Base-by-base conservation (phyloP, 768 basidiomycete species). In the Podaxis sp. region DNA sequence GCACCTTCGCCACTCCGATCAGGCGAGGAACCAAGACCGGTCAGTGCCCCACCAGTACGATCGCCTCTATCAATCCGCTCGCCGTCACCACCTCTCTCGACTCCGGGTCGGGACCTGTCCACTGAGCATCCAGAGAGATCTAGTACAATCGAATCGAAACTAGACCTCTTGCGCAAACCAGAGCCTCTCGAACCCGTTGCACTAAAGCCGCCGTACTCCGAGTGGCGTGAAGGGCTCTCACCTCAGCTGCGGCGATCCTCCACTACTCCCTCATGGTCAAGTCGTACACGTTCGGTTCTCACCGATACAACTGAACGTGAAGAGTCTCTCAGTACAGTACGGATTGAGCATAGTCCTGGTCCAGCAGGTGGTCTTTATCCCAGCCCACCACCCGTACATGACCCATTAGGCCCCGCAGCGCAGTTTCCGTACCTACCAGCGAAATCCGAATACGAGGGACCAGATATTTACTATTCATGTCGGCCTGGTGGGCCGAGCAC, bases 401-500 rank as follows among this genome's bases (percentile, higher is more conserved):
- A 81, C 44, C 82, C 77, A 13, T 74, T 84, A 3, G 84, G 84
- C 0, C 85, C 89, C 2, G 78, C 83, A 28, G 80, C 80, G 0
- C 75, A 71, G 49, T 69, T 66, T 36, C 87, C 87, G 2, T 87
- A 83, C 67, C 72, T 87, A 10, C 83, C 84, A 5, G 80, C 77
- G 4, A 72, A 76, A 65, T 81, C 80, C 0, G 77, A 80, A 28
- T 78, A 79, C 56, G 80, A 78, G 1, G 81, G 81, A 1, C 80
- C 79, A 4, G 75, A 77, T 56, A 77, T 87, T 28, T 65, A 74
- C 17, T 82, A 81, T 63, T 91, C 90, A 5, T 88, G 84, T 67
- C 85, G 91, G 26, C 85, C 87, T 6, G 82, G 84, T 22, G 90
- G 89, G 0, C 79, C 85, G 1, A 82, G 82, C 48, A 69, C 91